These are phyloP conservation scores for Flaveria linearis DNA, from an alignment of 129 eudicot genomes.

Conservation along the genomic window DNA sequence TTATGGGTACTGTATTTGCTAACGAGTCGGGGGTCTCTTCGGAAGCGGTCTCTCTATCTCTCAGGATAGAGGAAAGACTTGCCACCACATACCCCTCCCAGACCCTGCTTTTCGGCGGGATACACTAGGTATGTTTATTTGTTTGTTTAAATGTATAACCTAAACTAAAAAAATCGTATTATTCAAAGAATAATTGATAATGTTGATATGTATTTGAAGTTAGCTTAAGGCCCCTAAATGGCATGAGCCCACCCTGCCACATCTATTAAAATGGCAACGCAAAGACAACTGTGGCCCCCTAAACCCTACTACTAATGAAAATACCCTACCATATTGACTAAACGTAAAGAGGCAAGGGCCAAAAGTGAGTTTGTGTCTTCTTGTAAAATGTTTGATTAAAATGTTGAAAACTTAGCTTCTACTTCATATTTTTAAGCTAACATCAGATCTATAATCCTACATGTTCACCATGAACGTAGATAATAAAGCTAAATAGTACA, in stretches of 20 bases:
- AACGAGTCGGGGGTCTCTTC: too few relatives aligned
- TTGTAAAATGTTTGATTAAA: not conserved
- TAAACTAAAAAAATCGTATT: not conserved
- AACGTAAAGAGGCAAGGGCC: too few relatives aligned
- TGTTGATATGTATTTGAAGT: not conserved
- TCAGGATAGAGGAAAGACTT: too few relatives aligned
- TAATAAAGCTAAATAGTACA: not conserved
- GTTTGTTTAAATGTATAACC: not conserved
- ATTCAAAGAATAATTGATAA: not conserved
- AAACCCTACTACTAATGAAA: not conserved
- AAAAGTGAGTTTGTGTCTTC: not conserved
- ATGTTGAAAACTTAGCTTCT: not conserved
- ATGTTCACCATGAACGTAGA: not conserved
- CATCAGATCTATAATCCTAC: conserved; percentile 11
- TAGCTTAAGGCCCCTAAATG: not conserved
- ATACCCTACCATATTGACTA: not conserved
- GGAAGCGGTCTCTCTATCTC: too few relatives aligned
- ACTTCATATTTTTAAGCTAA: not conserved
- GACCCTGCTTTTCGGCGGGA: too few relatives aligned
- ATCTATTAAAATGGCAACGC: not conserved
- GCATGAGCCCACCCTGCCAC: not conserved
- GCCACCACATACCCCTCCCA: too few relatives aligned
- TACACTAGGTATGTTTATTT: too few relatives aligned
- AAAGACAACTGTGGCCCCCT: not conserved
- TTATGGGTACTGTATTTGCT: too few relatives aligned